Evolutionary conservation across 2,329 filamentous ascomycete genomes (phyloP), one percentile per base, ranked within the genome.

Genomic region (Ceratocystis destructans): DNA sequence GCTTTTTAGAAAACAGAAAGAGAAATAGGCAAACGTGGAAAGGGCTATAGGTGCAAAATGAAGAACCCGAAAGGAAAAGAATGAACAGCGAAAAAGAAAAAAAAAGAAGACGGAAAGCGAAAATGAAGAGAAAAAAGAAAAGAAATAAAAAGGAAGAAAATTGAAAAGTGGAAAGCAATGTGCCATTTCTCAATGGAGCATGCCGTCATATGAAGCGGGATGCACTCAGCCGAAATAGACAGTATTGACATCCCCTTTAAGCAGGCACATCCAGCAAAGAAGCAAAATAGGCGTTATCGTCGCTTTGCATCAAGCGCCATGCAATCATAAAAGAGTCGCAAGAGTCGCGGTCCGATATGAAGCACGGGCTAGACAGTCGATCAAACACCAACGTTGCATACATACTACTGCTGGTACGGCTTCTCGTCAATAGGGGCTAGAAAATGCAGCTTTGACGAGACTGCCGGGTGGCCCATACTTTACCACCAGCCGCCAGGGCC

Each of bases 401-500:
- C 5, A 22, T 10, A 12, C 8, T 10, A 12, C 8, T 28, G 48
- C 48, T 53, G 48, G 48, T 28, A 5, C 8, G 6, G 5, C 22
- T 53, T 53, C 48, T 53, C 48, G 48, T 53, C 48, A 53, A 53
- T 41, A 15, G 12, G 8, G 25, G 48, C 10, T 10, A 25, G 10
- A 25, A 28, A 53, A 25, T 25, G 25, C 22, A 22, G 48, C 48
- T 25, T 25, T 59, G 55, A 59, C 31, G 55, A 59, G 55, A 46
- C 62, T 63, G 17, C 5, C 8, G 7, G 10, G 17, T 5, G 55
- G 5, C 15, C 7, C 2, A 12, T 55, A 6, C 68, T 76, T 79
- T 83, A 84, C 82, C 82, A 90, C 82, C 82, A 90, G 87, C 87
- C 86, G 69, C 83, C 83, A 59, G 79, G 79, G 69, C 83, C 83